Evolutionary conservation across 2,329 filamentous ascomycete species (phyloP).

Genomic region (Nothomitra cinnamomea): DNA sequence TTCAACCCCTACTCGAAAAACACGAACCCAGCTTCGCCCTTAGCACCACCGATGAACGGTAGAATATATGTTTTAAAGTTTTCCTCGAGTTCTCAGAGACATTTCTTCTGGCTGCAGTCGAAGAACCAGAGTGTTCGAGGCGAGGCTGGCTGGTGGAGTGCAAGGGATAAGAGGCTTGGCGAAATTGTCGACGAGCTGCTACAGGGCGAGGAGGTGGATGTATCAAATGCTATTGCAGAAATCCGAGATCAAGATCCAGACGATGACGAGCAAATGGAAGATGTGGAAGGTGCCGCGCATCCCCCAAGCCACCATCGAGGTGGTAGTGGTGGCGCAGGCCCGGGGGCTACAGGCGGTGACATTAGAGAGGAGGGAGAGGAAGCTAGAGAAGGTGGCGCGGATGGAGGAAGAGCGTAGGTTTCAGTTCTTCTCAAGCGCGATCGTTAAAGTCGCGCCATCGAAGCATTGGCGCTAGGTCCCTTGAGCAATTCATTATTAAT

Average conservation of each 20-base stretch:
- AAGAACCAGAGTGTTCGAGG: slow-evolving; percentile 57
- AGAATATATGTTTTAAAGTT: slow-evolving; percentile 92
- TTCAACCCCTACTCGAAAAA: slow-evolving; percentile 64
- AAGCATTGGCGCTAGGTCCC: not conserved
- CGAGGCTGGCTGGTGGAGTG: slow-evolving; percentile 66
- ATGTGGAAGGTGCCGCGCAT: slow-evolving; percentile 49
- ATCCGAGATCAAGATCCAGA: slow-evolving; percentile 45
- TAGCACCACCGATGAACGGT: slow-evolving; percentile 57
- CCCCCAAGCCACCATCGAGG: slow-evolving; percentile 39
- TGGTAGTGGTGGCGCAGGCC: slow-evolving; percentile 63
- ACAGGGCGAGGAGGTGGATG: slow-evolving; percentile 76
- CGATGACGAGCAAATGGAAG: slow-evolving; percentile 59
- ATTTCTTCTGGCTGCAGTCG: slow-evolving; percentile 95
- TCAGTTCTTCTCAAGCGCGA: slow-evolving; percentile 13
- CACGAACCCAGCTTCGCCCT: slow-evolving; percentile 34
- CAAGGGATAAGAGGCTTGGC: slow-evolving; percentile 71
- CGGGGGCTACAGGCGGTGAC: slow-evolving; percentile 80
- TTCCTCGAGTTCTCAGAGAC: slow-evolving; percentile 71
- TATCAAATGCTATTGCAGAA: slow-evolving; percentile 52
- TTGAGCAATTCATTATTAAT: not conserved
- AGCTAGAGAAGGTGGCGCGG: slow-evolving; percentile 80
- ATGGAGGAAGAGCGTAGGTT: slow-evolving; percentile 99
- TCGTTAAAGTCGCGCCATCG: not conserved
- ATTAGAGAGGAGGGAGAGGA: slow-evolving; percentile 77
- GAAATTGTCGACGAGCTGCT: slow-evolving; percentile 72